Evolutionary conservation across 805 yeast species (phyloP).

Genomic region (Metschnikowia dekortorum): DNA sequence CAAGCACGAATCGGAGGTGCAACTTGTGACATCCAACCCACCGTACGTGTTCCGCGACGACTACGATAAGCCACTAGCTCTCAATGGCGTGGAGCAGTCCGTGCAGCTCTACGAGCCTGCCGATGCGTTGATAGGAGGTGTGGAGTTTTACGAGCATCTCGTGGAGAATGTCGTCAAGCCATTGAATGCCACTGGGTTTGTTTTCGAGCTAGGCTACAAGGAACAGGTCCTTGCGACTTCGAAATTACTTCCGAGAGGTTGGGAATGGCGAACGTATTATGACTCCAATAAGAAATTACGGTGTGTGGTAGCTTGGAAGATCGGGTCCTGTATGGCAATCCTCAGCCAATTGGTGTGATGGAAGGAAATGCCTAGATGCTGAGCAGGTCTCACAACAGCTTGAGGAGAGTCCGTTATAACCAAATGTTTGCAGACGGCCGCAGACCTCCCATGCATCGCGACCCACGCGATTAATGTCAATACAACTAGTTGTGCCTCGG

Average conservation of each 20-base stretch:
- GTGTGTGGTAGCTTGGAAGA: slow-evolving; percentile 62
- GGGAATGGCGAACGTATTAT: slow-evolving; percentile 46
- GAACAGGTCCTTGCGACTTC: slow-evolving; percentile 50
- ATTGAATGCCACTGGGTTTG: slow-evolving; percentile 49
- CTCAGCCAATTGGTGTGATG: slow-evolving; percentile 1
- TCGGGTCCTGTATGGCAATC: slow-evolving; percentile 14
- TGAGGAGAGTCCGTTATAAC: neutral
- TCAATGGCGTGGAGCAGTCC: slow-evolving; percentile 51
- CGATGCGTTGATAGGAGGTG: slow-evolving; percentile 73
- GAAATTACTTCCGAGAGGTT: slow-evolving; percentile 23
- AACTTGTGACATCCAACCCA: slow-evolving; percentile 78
- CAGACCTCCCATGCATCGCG: too few species aligned
- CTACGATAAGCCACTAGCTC: slow-evolving; percentile 27
- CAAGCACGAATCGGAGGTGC: slow-evolving; percentile 22
- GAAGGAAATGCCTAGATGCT: too few species aligned
- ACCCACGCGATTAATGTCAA: neutral
- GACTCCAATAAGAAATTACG: slow-evolving; percentile 54
- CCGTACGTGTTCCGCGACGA: slow-evolving; percentile 69
- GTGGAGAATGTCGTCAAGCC: slow-evolving; percentile 40
- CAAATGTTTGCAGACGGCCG: neutral
- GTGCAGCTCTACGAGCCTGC: slow-evolving; percentile 73
- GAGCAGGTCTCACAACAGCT: too few species aligned
- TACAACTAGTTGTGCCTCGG: too few species aligned
- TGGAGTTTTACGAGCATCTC: slow-evolving; percentile 64
- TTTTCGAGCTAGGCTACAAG: slow-evolving; percentile 71